A percentile compares a stretch with the other conserved stretches of the same genome.
Evolutionary conservation across 78 protist species (phyloP).

Genomic region (Speleostelium caveatum): DNA sequence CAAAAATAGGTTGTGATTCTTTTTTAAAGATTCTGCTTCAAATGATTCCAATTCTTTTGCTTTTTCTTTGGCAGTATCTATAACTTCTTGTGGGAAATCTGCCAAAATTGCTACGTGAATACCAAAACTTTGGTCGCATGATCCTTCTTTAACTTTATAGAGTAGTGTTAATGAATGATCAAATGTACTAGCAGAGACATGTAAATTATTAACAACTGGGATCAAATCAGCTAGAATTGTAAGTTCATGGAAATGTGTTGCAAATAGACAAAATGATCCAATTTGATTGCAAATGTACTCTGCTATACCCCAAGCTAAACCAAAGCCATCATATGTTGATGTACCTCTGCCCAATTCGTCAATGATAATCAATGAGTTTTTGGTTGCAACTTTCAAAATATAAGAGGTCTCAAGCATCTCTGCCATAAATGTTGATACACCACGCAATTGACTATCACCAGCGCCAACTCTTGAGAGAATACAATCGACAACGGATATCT

Average conservation of each 20-base stretch:
- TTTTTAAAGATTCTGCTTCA: slow-evolving; percentile 69
- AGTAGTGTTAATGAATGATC: slow-evolving; percentile 61
- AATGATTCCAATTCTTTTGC: slow-evolving; percentile 92
- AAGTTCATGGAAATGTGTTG: slow-evolving; percentile 98
- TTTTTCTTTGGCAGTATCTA: slow-evolving; percentile 83
- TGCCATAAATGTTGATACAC: slow-evolving; percentile 98
- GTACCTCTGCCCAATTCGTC: slow-evolving; percentile 99
- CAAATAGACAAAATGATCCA: slow-evolving; percentile 90
- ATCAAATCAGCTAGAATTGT: slow-evolving; percentile 64
- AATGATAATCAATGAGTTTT: slow-evolving; percentile 92
- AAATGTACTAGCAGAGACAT: slow-evolving; percentile 86
- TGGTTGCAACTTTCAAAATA: slow-evolving; percentile 94
- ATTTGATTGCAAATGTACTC: slow-evolving; percentile 85
- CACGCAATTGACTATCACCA: slow-evolving; percentile 95
- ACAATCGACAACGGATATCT: slow-evolving; percentile 83
- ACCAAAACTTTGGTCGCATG: slow-evolving; percentile 95
- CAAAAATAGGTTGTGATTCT: slow-evolving; percentile 42
- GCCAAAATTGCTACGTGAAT: slow-evolving; percentile 96
- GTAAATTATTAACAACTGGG: slow-evolving; percentile 79
- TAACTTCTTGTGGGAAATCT: slow-evolving; percentile 77
- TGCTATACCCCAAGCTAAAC: slow-evolving; percentile 98
- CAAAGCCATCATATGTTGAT: slow-evolving; percentile 99
- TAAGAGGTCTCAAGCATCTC: slow-evolving; percentile 99
- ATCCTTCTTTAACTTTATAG: slow-evolving; percentile 89
- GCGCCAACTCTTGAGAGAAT: slow-evolving; percentile 98